Base-by-base conservation (phyloP, 441 rosid species). In the California macrophylla region DNA sequence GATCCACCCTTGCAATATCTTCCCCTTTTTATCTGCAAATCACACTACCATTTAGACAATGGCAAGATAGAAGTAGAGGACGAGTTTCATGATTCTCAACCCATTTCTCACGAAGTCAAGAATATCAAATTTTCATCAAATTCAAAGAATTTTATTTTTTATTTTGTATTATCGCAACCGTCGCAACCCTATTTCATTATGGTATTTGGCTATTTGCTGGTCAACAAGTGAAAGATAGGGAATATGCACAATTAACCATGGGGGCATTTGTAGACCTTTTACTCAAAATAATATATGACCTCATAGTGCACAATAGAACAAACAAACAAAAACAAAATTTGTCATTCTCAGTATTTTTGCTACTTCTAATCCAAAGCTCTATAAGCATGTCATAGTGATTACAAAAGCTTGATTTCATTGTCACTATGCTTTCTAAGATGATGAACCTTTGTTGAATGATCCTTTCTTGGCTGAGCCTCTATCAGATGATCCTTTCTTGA, bases 401-500 rank as follows among this genome's bases (percentile, higher is more conserved):
- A 21, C 62, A 54, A 2, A 54, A 20, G 26, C 62, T 54, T 21
- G 62, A 54, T 54, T 54, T 16, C 61, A 54, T 20, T 58, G 6
- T 21, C 64, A 58, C 4, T 23, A 23, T 12, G 29, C 15, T 10
- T 58, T 58, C 64, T 58, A 23, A 10, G 64, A 24, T 23, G 64
- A 58, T 10, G 64, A 23, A 7, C 63, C 29, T 23, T 56, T 56
- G 29, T 56, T 56, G 13, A 23, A 56, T 0, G 63, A 23, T n/a
- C 38, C 60, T 42, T 74, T 74, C 25, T 58, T 69, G 1, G 67
- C 50, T 28, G 67, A 50, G 6, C 66, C 66, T 28, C 26, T 60
- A 6, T 25, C 15, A 25, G 26, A 60, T 10, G 40, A n/a, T 15
- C 66, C 83, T 64, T 76, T 84, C 76, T 79, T 84, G 20, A 77